Percentiles rank a stretch among this genome's conserved stretches.
Evolutionary conservation across 2,329 filamentous ascomycete genomes (phyloP).

Genomic region (Calonectria hongkongensis): DNA sequence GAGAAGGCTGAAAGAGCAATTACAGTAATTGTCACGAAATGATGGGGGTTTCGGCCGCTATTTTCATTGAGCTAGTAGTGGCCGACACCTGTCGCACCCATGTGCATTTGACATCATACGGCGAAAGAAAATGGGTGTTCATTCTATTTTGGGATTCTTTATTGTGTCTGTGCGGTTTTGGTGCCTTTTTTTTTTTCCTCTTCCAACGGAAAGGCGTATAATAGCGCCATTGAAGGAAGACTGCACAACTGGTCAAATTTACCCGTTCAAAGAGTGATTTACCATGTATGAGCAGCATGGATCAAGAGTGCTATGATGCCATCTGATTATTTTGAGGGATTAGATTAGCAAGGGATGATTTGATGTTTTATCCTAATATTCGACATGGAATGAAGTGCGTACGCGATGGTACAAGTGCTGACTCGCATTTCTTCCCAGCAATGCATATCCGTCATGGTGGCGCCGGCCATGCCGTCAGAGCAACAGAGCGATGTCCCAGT

Average conservation of each 20-base stretch:
- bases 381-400: conserved; percentile 10
- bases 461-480: conserved; percentile 4
- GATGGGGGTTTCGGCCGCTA: conserved; percentile 5
- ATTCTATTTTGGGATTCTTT: conserved; percentile 14
- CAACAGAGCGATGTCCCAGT: neutral
- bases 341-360: conserved; percentile 3
- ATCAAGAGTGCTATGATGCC: neutral
- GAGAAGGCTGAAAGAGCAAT: neutral
- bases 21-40: conserved; percentile 8
- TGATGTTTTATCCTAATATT: conserved; percentile 4
- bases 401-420: neutral
- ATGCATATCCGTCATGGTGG: neutral
- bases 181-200: conserved; percentile 1
- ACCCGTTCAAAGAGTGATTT: neutral
- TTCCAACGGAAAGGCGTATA: neutral
- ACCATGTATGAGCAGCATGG: conserved; percentile 5
- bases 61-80: neutral
- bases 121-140: neutral
- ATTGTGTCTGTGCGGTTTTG: conserved; percentile 23
- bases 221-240: neutral
- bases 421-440: conserved; percentile 17
- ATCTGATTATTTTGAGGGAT: neutral
- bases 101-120: conserved; percentile 35
- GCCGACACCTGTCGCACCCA: conserved; percentile 2
- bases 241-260: conserved; percentile 2